Conservation (phyloP, 163 green algal genomes). For the Volvox carteri region DNA sequence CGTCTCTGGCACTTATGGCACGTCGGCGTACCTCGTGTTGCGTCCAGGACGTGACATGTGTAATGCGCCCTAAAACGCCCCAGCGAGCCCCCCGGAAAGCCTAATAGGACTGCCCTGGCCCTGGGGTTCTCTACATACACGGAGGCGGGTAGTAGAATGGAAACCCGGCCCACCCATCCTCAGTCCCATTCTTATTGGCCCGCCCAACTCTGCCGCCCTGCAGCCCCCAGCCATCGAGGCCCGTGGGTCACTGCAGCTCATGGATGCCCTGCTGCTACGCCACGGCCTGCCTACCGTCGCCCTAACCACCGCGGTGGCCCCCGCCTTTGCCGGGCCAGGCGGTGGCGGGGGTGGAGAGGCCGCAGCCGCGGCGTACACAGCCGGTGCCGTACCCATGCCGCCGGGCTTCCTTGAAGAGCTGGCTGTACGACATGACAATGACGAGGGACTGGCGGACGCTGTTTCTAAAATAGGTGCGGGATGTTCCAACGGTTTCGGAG, state of each 20-base stretch:
- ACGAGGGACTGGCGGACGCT: constrained; percentile 78
- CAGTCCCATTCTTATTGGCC: not conserved
- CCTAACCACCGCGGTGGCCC: constrained; percentile 33
- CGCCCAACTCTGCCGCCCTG: not conserved
- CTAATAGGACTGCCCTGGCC: too few relatives aligned
- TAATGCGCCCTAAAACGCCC: too few relatives aligned
- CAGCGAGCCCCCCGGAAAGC: too few relatives aligned
- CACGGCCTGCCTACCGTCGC: constrained; percentile 30
- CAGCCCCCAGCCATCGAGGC: constrained; percentile 61
- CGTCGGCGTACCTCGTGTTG: too few relatives aligned
- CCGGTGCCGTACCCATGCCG: constrained; percentile 74
- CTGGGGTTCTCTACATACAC: too few relatives aligned
- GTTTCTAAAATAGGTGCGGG: constrained; percentile 66
- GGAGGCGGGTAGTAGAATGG: too few relatives aligned
- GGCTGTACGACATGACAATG: constrained; percentile 68
- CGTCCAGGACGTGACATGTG: too few relatives aligned
- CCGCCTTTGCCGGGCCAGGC: not conserved
- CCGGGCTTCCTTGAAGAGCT: constrained; percentile 90
- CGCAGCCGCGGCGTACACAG: not conserved
- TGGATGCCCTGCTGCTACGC: constrained; percentile 72
- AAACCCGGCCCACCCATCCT: too few relatives aligned
- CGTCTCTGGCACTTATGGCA: too few relatives aligned
- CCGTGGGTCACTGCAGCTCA: constrained; percentile 78
- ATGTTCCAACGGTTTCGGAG: too few relatives aligned
- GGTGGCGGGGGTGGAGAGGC: not conserved